Conservation (phyloP, 2,329 filamentous ascomycete species). For the Ophiosphaerella herpotricha region DNA sequence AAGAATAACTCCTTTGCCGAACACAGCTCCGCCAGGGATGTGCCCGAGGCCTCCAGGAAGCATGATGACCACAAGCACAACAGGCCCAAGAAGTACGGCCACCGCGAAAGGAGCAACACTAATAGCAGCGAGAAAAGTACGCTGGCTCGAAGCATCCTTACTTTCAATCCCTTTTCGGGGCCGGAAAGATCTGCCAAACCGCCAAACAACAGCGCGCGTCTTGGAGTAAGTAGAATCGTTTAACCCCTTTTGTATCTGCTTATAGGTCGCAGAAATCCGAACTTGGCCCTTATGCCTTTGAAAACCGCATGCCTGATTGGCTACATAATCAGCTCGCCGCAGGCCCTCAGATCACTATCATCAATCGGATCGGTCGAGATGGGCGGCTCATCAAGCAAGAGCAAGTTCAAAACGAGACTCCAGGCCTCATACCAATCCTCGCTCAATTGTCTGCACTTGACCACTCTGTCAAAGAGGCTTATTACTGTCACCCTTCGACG, state of each 20-base stretch:
- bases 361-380: slow-evolving; percentile 49
- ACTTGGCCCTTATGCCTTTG: slow-evolving; percentile 54
- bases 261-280: slow-evolving; percentile 45
- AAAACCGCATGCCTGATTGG: slow-evolving; percentile 51
- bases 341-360: slow-evolving; percentile 45
- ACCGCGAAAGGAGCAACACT: slow-evolving; percentile 32
- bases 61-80: slow-evolving; percentile 24
- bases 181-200: slow-evolving; percentile 32
- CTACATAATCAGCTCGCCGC: slow-evolving; percentile 48
- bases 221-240: slow-evolving; percentile 37
- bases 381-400: slow-evolving; percentile 49
- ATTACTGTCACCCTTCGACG: slow-evolving; percentile 76
- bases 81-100: slow-evolving; percentile 28
- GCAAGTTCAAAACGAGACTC: slow-evolving; percentile 51
- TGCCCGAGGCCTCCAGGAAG: slow-evolving; percentile 21
- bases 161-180: slow-evolving; percentile 40
- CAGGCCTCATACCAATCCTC: slow-evolving; percentile 51
- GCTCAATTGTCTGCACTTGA: slow-evolving; percentile 63
- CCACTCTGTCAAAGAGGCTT: slow-evolving; percentile 68
- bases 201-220: slow-evolving; percentile 36
- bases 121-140: slow-evolving; percentile 42
- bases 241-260: slow-evolving; percentile 5
- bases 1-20: slow-evolving; percentile 31
- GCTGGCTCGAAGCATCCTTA: slow-evolving; percentile 40
- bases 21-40: slow-evolving; percentile 22